Conservation (phyloP, 345 rosid species). For the Moringa oleifera region DNA sequence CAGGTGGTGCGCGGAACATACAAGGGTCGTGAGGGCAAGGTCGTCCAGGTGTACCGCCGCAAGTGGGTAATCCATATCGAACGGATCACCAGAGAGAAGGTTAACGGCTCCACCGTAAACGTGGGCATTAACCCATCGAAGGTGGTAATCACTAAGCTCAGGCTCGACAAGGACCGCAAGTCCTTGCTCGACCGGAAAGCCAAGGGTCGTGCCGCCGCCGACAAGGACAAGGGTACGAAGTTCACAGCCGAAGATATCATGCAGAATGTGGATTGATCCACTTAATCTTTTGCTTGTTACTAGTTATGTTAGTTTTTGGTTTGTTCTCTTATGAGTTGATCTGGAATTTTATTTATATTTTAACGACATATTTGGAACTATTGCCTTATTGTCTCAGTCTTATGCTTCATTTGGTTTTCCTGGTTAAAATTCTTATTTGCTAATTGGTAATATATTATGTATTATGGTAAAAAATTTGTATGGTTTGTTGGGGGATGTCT, state of each 20-base stretch:
- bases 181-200: conserved; percentile 61
- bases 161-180: conserved; percentile 66
- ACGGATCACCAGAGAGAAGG: conserved; percentile 68
- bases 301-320: not conserved
- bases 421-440: no score
- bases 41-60: conserved; percentile 58
- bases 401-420: no score
- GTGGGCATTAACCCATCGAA: conserved; percentile 64
- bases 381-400: no score
- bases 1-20: conserved; percentile 62
- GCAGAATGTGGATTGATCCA: conserved; percentile 50
- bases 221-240: conserved; percentile 69
- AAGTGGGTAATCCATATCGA: conserved; percentile 81
- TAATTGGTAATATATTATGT: no score
- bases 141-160: conserved; percentile 54
- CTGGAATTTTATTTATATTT: no score
- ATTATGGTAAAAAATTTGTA: no score
- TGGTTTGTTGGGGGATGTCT: no score
- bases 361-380: no score
- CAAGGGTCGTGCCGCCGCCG: conserved; percentile 61
- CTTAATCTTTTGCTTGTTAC: not conserved
- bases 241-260: conserved; percentile 60
- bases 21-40: conserved; percentile 73
- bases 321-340: no score
- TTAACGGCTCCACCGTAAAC: conserved; percentile 64